Evolutionary conservation across 495 filamentous ascomycete genomes (phyloP).

Genomic region (Penicillium samsonianum): DNA sequence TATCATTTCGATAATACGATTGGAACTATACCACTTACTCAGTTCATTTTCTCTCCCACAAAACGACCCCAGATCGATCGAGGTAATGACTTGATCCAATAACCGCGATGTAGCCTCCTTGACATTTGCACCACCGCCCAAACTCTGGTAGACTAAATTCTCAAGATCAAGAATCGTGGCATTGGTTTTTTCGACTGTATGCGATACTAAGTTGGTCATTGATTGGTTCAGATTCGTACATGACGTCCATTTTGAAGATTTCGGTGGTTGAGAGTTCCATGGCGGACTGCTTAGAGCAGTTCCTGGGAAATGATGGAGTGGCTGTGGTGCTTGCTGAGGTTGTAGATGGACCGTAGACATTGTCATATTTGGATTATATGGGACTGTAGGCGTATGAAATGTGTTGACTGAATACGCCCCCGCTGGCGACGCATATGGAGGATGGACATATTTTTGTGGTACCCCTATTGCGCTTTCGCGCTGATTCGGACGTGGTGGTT

Average conservation of each 20-base stretch:
- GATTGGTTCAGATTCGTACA: constrained; percentile 18
- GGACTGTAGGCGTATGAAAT: constrained; percentile 5
- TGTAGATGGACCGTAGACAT: constrained; percentile 9
- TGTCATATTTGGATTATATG: background rate
- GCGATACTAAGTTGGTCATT: constrained; percentile 18
- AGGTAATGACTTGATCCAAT: constrained; percentile 63
- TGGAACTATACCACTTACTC: constrained; percentile 27
- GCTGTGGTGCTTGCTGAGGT: background rate
- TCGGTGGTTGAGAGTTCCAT: background rate
- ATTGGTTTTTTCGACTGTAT: constrained; percentile 22
- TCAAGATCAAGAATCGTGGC: constrained; percentile 25
- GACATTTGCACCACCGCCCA: constrained; percentile 28
- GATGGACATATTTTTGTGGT: background rate
- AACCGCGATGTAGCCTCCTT: constrained; percentile 46
- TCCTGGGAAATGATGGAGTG: background rate
- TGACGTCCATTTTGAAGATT: constrained; percentile 20
- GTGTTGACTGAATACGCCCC: constrained; percentile 3
- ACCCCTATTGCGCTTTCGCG: background rate
- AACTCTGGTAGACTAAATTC: constrained; percentile 15
- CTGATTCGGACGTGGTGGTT: constrained; percentile 10
- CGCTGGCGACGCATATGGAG: background rate
- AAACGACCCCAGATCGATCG: constrained; percentile 68
- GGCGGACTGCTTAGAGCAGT: background rate
- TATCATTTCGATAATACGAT: background rate
- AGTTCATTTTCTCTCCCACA: constrained; percentile 64